phyloP scores from a whole-genome alignment of 768 basidiomycete genomes.

The Rhizopogon vesiculosus region DNA sequence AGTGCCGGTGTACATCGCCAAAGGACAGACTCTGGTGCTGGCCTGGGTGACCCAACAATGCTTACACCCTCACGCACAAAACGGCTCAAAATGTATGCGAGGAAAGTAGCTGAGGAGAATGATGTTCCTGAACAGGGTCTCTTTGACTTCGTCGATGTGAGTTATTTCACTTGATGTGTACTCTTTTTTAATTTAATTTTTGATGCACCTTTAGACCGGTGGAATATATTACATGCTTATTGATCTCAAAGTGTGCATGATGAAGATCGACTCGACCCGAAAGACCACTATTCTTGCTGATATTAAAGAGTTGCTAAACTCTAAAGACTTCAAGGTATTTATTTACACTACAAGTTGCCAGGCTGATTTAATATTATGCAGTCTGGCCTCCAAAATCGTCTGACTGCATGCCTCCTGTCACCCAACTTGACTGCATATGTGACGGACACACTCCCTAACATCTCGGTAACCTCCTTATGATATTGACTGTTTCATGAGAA shows the following conservation, averaged over 20 bases:
- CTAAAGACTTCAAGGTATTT: background rate
- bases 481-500: background rate
- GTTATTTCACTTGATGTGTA: background rate
- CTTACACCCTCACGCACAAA: background rate
- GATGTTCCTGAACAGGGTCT: background rate
- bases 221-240: background rate
- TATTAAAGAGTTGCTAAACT: background rate
- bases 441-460: background rate
- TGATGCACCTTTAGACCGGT: background rate
- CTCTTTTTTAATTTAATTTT: background rate
- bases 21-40: background rate
- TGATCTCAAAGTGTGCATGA: background rate
- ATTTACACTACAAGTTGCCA: background rate
- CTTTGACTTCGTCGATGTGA: background rate
- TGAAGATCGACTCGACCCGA: background rate
- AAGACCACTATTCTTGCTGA: background rate
- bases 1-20: background rate
- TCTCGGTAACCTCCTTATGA: background rate
- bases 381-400: background rate
- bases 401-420: conserved; percentile 3
- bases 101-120: background rate
- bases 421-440: conserved; percentile 2
- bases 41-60: background rate
- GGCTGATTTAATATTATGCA: background rate
- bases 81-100: background rate